Evolutionary conservation across 306 rosid species (phyloP), one percentile per base, ranked within the genome.

Genomic region (Argentina anserina): DNA sequence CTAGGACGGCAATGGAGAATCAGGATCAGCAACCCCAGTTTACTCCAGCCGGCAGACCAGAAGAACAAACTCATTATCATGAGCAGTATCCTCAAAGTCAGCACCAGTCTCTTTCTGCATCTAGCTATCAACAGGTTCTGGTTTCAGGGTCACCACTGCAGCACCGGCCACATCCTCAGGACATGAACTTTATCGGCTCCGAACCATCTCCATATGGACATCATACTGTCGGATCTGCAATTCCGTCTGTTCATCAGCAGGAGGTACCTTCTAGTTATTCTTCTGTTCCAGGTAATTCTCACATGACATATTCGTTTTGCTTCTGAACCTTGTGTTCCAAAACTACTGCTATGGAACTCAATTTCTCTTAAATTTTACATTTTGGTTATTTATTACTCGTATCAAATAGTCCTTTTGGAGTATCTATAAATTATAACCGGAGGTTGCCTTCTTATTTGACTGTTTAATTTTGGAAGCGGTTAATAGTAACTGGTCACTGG

Each of bases 231-330:
- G 82, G 87, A 83, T 82, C 91, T 41, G 28, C 89, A 77, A 87
- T 87, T 79, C 80, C 91, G 79, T 84, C 93, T 59, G 92, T 90
- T 87, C 87, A 88, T 79, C 97, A 82, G 97, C 99, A 88, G 99
- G 99, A 95, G 99, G 97, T 95, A 91, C 97, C 99, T 95, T 90
- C 96, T 95, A 95, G 96, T 95, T 91, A 95, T 92, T 90, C 91
- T 87, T 90, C 97, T 90, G 83, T 88, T 86, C 52, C 97, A 95
- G 99, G 99, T 95, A 95, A 94, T 80, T 81, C 86, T 89, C 84
- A 83, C 81, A 84, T 78, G 63, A 74, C 71, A 66, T 83, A 52
- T 80, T 81, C 85, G 78, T 80, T 80, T 87, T 88, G 90, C 81
- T 60, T 75, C 83, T 85, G 89, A 85, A 80, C 86, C 86, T 75